A percentile compares a stretch with the other conserved stretches of the same genome.
These are phyloP conservation scores for Bremia lactucae DNA, from an alignment of 352 stramenopile species.

Conservation along the genomic window DNA sequence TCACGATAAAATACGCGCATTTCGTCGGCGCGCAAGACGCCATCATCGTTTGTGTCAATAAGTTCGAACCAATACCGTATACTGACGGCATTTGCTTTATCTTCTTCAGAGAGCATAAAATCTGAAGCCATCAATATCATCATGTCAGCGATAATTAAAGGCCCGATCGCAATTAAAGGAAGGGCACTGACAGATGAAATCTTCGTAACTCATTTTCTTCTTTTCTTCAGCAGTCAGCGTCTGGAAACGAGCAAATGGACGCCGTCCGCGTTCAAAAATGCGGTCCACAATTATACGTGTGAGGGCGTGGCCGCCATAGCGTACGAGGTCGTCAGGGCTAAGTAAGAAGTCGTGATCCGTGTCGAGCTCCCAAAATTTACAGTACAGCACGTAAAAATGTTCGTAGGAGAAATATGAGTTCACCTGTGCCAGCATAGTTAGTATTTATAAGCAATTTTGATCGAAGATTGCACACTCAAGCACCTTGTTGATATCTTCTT, in stretches of 20 bases:
- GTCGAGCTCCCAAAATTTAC: conserved; percentile 99
- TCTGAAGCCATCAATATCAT: conserved; percentile 28
- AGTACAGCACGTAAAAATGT: conserved; percentile 99
- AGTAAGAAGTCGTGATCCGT: conserved; percentile 85
- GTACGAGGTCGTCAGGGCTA: conserved; percentile 71
- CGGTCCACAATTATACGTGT: conserved; percentile 83
- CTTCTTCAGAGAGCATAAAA: conserved; percentile 99
- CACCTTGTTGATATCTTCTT: conserved; percentile 99
- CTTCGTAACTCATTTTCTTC: conserved; percentile 86
- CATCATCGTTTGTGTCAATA: conserved; percentile 96
- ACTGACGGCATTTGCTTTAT: conserved; percentile 94
- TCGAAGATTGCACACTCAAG: not conserved
- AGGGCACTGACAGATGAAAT: conserved; percentile 74
- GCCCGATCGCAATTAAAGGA: too few species aligned
- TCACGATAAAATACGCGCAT: conserved; percentile 90
- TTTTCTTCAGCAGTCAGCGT: conserved; percentile 68
- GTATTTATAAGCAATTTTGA: not conserved
- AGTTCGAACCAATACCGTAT: conserved; percentile 98
- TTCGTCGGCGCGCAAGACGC: conserved; percentile 93
- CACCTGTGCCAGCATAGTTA: conserved; percentile 29
- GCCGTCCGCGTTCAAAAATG: conserved; percentile 75
- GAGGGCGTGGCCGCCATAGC: conserved; percentile 74
- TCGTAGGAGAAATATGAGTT: conserved; percentile 97
- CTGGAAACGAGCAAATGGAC: conserved; percentile 75
- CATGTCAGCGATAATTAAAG: not conserved